Evolutionary conservation across 2,329 filamentous ascomycete species (phyloP).

Genomic region (Fusarium coicis): DNA sequence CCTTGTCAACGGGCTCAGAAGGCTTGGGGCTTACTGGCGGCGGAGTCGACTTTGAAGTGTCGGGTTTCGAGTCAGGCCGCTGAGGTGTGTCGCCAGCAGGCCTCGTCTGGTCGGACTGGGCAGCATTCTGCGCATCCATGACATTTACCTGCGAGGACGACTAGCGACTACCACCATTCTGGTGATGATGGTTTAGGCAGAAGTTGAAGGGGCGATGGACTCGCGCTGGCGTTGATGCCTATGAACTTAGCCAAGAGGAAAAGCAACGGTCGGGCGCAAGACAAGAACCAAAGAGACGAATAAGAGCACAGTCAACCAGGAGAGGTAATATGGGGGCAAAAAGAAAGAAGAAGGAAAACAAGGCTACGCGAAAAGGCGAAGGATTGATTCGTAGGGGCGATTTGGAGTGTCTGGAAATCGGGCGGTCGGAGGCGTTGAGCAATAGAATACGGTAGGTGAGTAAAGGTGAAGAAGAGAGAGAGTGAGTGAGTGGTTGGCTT

Average conservation of each 20-base stretch:
- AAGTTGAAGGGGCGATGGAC: slow-evolving; percentile 41
- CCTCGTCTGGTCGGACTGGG: slow-evolving; percentile 70
- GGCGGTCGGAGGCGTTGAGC: slow-evolving; percentile 24
- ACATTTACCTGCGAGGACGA: slow-evolving; percentile 67
- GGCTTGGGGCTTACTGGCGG: slow-evolving; percentile 42
- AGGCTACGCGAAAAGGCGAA: slow-evolving; percentile 17
- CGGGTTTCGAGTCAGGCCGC: slow-evolving; percentile 48
- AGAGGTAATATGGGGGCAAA: slow-evolving; percentile 2
- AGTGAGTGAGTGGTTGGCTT: slow-evolving; percentile 10
- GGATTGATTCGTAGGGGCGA: slow-evolving; percentile 17
- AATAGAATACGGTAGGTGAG: slow-evolving; percentile 18
- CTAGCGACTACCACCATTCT: slow-evolving; percentile 69
- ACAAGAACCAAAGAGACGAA: slow-evolving; percentile 24
- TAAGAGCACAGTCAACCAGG: slow-evolving; percentile 16
- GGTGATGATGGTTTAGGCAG: slow-evolving; percentile 49
- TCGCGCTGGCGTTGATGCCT: slow-evolving; percentile 37
- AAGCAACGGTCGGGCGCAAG: slow-evolving; percentile 26
- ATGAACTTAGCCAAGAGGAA: slow-evolving; percentile 22
- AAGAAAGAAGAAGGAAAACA: slow-evolving; percentile 2
- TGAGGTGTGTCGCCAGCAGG: slow-evolving; percentile 64
- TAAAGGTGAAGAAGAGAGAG: not conserved
- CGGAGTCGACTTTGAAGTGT: slow-evolving; percentile 38
- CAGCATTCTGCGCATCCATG: slow-evolving; percentile 76
- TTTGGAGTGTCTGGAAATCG: slow-evolving; percentile 15
- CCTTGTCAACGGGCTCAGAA: slow-evolving; percentile 30